Evolutionary conservation across 2,329 filamentous ascomycete genomes (phyloP).

Genomic region (Aurifilum marmelostoma): DNA sequence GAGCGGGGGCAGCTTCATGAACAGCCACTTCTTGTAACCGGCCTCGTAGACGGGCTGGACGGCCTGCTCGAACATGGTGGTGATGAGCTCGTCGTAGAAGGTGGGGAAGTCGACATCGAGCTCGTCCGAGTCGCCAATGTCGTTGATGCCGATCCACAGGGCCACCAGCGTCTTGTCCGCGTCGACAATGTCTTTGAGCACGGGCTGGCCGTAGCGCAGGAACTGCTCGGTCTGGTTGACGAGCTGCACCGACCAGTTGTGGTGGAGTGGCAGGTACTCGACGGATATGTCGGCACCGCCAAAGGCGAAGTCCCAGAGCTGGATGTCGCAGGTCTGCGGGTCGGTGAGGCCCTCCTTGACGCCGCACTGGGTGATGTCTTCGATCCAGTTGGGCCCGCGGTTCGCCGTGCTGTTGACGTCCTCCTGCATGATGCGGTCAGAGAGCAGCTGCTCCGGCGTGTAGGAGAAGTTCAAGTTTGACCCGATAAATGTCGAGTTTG

Average conservation of each 20-base stretch:
- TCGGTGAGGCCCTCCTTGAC: constrained; percentile 45
- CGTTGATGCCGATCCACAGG: constrained; percentile 61
- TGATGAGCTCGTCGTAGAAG: constrained; percentile 49
- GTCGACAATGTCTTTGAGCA: constrained; percentile 39
- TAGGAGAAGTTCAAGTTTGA: constrained; percentile 52
- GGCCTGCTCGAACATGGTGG: constrained; percentile 43
- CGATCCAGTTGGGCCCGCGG: constrained; percentile 59
- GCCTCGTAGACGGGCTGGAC: constrained; percentile 45
- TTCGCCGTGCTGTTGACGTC: constrained; percentile 51
- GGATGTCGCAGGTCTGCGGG: constrained; percentile 47
- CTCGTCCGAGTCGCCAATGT: constrained; percentile 54
- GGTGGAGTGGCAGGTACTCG: constrained; percentile 52
- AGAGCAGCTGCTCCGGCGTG: constrained; percentile 46
- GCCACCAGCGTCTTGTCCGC: constrained; percentile 48
- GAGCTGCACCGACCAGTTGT: constrained; percentile 52
- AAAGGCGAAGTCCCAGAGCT: constrained; percentile 62
- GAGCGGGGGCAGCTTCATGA: constrained; percentile 56
- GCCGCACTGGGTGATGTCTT: constrained; percentile 56
- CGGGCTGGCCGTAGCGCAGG: constrained; percentile 46
- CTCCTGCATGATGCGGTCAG: constrained; percentile 55
- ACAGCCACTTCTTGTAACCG: constrained; percentile 52
- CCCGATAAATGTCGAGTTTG: constrained; percentile 59
- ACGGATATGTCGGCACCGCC: constrained; percentile 54
- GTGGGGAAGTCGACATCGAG: constrained; percentile 46
- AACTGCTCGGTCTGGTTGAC: constrained; percentile 56